Evolutionary conservation across 2,329 filamentous ascomycete genomes (phyloP).

Genomic region (Cladosporium sp.): DNA sequence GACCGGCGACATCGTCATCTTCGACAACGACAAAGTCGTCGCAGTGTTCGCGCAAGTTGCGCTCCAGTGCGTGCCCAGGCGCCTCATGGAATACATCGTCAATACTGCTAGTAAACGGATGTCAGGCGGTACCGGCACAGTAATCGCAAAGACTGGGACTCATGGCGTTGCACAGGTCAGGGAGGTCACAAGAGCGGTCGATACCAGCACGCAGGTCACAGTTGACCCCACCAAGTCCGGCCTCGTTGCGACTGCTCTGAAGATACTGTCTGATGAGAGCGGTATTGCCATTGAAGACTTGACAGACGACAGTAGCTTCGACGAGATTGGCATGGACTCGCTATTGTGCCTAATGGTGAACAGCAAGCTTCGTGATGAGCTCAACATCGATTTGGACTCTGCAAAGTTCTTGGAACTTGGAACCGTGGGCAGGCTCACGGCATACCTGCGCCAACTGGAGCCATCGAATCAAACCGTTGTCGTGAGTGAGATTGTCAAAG

Average conservation of each 20-base stretch:
- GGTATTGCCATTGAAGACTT: slow-evolving; percentile 60
- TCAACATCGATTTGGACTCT: slow-evolving; percentile 60
- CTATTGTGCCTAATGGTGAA: slow-evolving; percentile 62
- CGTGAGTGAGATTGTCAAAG: slow-evolving; percentile 39
- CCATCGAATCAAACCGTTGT: slow-evolving; percentile 31
- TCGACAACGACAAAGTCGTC: slow-evolving; percentile 59
- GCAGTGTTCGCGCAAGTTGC: slow-evolving; percentile 62
- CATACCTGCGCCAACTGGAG: slow-evolving; percentile 53
- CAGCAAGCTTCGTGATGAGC: slow-evolving; percentile 61
- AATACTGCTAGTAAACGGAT: slow-evolving; percentile 33
- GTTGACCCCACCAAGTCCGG: slow-evolving; percentile 35
- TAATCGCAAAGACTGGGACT: slow-evolving; percentile 41
- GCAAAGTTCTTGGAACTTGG: slow-evolving; percentile 61
- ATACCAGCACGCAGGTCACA: slow-evolving; percentile 32
- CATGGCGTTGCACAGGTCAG: slow-evolving; percentile 33
- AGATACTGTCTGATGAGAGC: slow-evolving; percentile 66
- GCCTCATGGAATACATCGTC: slow-evolving; percentile 63
- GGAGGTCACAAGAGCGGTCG: background rate
- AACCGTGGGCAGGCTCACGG: slow-evolving; percentile 61
- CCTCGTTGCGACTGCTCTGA: slow-evolving; percentile 43
- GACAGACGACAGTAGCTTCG: slow-evolving; percentile 60
- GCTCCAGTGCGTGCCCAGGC: slow-evolving; percentile 66
- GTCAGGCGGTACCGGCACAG: slow-evolving; percentile 39
- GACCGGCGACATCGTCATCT: slow-evolving; percentile 61
- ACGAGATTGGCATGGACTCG: slow-evolving; percentile 63